A percentile compares a stretch with the other conserved stretches of the same genome.
Conservation (phyloP, 371 early-diverging fungal genomes). For the Batkoa obscura region DNA sequence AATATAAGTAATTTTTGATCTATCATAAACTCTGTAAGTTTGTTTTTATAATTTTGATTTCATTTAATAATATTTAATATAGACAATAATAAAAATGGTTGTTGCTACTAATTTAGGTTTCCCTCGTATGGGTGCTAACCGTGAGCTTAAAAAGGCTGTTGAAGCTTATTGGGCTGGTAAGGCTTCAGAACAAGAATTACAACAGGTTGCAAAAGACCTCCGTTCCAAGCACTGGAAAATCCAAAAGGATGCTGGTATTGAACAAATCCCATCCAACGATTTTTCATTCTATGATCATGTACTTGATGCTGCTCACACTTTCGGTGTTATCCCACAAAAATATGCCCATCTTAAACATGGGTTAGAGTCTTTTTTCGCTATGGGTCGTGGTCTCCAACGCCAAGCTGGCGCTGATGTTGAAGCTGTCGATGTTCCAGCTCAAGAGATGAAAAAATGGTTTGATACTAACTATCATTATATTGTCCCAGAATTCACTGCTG, state of each 20-base stretch:
- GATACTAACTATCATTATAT: conserved; percentile 87
- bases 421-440: conserved; percentile 70
- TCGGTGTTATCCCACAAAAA: conserved; percentile 54
- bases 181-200: conserved; percentile 48
- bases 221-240: conserved; percentile 79
- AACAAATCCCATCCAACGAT: conserved; percentile 80
- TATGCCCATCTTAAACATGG: conserved; percentile 36
- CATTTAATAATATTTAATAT: too few relatives aligned
- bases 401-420: conserved; percentile 30
- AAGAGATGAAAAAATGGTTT: conserved; percentile 94
- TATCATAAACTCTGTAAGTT: too few relatives aligned
- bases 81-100: conserved; percentile 23
- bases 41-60: too few relatives aligned
- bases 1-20: too few relatives aligned
- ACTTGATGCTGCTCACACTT: conserved; percentile 63
- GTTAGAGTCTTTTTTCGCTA: conserved; percentile 86
- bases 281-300: conserved; percentile 92
- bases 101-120: conserved; percentile 55
- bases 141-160: conserved; percentile 74
- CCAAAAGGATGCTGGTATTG: conserved; percentile 57
- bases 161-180: conserved; percentile 88
- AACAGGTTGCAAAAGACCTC: conserved; percentile 46
- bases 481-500: conserved; percentile 69
- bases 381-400: conserved; percentile 85
- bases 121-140: conserved; percentile 65